phyloP scores from a whole-genome alignment of 345 rosid species.

The Dipteronia sinensis region DNA sequence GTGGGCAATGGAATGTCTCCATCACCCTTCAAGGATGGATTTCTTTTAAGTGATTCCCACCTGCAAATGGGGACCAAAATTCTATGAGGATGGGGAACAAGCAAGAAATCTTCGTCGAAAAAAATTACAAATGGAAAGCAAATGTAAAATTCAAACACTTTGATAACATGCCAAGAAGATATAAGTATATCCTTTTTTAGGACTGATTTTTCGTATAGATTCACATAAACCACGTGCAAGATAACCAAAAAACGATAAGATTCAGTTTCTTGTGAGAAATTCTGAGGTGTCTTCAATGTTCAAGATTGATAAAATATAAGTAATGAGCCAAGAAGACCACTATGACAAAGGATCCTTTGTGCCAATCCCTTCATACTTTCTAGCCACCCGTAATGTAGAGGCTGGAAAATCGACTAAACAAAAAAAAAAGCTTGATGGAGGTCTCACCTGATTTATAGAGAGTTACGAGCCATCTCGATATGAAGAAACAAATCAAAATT shows the following conservation, averaged over 20 bases:
- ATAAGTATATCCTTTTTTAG: background rate
- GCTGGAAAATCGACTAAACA: background rate
- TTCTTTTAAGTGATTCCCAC: slow-evolving; percentile 53
- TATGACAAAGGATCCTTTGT: slow-evolving; percentile 27
- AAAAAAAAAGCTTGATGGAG: slow-evolving; percentile 6
- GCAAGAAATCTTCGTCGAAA: slow-evolving; percentile 25
- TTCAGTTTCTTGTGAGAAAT: slow-evolving; percentile 33
- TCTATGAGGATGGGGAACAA: slow-evolving; percentile 33
- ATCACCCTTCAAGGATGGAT: slow-evolving; percentile 60
- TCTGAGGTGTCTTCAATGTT: slow-evolving; percentile 19
- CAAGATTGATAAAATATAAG: slow-evolving; percentile 18
- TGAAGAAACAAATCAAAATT: slow-evolving; percentile 20
- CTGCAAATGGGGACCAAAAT: slow-evolving; percentile 63
- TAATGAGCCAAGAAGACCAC: slow-evolving; percentile 42
- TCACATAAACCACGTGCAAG: slow-evolving; percentile 21
- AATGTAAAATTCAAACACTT: slow-evolving; percentile 24
- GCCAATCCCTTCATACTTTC: slow-evolving; percentile 23
- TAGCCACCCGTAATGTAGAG: slow-evolving; percentile 14
- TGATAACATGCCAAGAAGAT: slow-evolving; percentile 25
- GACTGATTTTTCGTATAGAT: slow-evolving; percentile 27
- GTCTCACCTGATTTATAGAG: slow-evolving; percentile 30
- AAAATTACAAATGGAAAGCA: slow-evolving; percentile 19
- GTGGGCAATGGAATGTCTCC: slow-evolving; percentile 78
- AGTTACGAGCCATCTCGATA: slow-evolving; percentile 18
- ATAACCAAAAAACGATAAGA: slow-evolving; percentile 23